Evolutionary conservation across 108 stramenopile species (phyloP).

Genomic region (Nitzschia putrida): DNA sequence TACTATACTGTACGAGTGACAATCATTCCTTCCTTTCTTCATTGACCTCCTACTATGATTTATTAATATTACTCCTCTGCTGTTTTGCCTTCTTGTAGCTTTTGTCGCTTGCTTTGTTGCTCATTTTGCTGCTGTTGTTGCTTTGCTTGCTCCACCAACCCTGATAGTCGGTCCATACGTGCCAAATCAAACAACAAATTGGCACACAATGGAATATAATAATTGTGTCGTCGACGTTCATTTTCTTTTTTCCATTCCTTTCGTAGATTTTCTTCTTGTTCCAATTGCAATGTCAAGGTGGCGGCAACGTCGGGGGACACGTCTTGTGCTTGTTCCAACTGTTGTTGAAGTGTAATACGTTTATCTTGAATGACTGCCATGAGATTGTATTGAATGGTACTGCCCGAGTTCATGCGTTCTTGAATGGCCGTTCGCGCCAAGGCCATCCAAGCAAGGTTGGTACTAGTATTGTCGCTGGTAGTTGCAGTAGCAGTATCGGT

Average conservation of each 20-base stretch:
- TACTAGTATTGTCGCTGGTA: too few relatives aligned
- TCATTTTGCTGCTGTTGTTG: constrained; percentile 36
- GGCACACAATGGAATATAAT: constrained; percentile 81
- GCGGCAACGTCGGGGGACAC: not conserved
- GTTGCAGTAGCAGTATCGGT: constrained; percentile 15
- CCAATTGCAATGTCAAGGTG: constrained; percentile 35
- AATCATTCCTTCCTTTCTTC: too few relatives aligned
- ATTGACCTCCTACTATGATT: too few relatives aligned
- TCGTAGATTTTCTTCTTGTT: constrained; percentile 72
- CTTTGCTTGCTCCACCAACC: constrained; percentile 51
- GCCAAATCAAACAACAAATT: constrained; percentile 74
- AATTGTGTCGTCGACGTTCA: constrained; percentile 70
- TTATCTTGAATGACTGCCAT: constrained; percentile 88
- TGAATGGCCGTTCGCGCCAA: constrained; percentile 83
- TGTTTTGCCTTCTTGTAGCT: not conserved
- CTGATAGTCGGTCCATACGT: constrained; percentile 49
- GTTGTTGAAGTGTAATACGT: constrained; percentile 48
- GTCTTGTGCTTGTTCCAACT: constrained; percentile 27
- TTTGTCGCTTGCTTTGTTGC: not conserved
- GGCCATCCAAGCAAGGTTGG: constrained; percentile 48
- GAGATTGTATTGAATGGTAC: constrained; percentile 88
- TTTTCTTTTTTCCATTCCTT: constrained; percentile 78
- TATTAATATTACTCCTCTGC: too few relatives aligned
- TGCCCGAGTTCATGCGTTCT: constrained; percentile 68
- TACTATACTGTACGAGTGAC: too few relatives aligned